These are phyloP conservation scores for Sicyos baderoa DNA, from an alignment of 306 rosid genomes.

Conservation along the genomic window DNA sequence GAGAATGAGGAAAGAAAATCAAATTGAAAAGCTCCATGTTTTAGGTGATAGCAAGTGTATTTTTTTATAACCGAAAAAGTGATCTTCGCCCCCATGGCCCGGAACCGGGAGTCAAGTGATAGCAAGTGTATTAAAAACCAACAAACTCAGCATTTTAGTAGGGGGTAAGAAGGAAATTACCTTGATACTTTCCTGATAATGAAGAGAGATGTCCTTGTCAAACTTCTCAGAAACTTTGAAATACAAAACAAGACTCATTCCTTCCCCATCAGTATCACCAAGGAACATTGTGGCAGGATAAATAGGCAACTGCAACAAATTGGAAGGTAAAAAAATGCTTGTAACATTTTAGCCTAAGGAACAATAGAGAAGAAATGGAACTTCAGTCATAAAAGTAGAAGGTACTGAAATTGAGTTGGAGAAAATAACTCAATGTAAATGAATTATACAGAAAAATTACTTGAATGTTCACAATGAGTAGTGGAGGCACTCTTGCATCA, in stretches of 20 bases:
- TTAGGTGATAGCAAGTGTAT: too few relatives aligned
- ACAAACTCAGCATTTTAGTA: background rate
- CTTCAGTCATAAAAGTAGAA: slow-evolving; percentile 3
- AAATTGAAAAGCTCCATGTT: background rate
- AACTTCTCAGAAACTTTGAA: slow-evolving; percentile 60
- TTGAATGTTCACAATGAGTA: slow-evolving; percentile 88
- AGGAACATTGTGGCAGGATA: slow-evolving; percentile 89
- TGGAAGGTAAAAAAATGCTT: background rate
- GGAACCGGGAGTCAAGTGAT: too few relatives aligned
- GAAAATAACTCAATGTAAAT: background rate
- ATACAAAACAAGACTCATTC: slow-evolving; percentile 75
- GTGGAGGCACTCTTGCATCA: slow-evolving; percentile 49
- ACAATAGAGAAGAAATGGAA: background rate
- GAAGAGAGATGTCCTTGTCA: slow-evolving; percentile 55
- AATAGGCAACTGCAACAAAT: slow-evolving; percentile 62
- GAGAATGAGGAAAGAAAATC: background rate
- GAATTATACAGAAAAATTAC: slow-evolving; percentile 24
- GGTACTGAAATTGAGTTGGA: background rate
- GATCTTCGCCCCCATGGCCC: too few relatives aligned
- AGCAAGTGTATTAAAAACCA: background rate
- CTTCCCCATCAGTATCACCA: slow-evolving; percentile 89
- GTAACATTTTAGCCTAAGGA: background rate
- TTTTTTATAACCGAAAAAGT: too few relatives aligned
- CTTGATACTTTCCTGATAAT: slow-evolving; percentile 70
- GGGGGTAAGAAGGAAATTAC: slow-evolving; percentile 23